Evolutionary conservation across 2,329 filamentous ascomycete species (phyloP), one percentile per base, ranked within the genome.

Genomic region (Aspergillus texensis): DNA sequence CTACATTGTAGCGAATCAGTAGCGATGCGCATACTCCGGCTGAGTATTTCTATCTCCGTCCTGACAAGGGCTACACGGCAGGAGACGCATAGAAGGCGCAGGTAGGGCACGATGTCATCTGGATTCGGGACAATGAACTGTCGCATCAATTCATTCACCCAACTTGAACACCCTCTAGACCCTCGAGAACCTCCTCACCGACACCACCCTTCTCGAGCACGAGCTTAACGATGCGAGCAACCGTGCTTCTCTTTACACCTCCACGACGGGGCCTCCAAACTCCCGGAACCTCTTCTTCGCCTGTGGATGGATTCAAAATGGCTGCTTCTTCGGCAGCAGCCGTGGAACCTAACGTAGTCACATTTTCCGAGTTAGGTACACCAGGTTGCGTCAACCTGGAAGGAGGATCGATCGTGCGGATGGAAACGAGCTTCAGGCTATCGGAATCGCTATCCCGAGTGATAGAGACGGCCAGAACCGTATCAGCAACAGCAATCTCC

Each of bases 401-500:
- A 0, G 91, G 91, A 8, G 91, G 90, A 71, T 93, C 91, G 62
- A 94, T 86, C 1, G 89, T 92, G 63, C 91, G 84, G 62, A 93
- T 86, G 10, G 90, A 87, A 19, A 93, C 79, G 12, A 94, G 77
- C 61, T 85, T 85, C 62, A 93, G 77, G 57, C 84, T 81, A 36
- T 75, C 76, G 1, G 75, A 74, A 24, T 70, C 67, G 16, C 62
- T 66, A 28, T 71, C 68, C 24, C 75, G 72, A 5, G 87, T 87
- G 39, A 96, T 85, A 0, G 93, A 96, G 6, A 98, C 87, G 1
- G 94, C 95, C 53, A 98, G 83, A 3, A 95, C 92, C 14, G 90
- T 88, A 73, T 98, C 94, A 1, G 95, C 95, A 4, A 98, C 94
- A 2, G 93, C 92, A 19, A 99, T 88, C 78, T 99, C 95, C 76